Conservation (phyloP, 306 rosid species). For the Elaeagnus macrophylla region DNA sequence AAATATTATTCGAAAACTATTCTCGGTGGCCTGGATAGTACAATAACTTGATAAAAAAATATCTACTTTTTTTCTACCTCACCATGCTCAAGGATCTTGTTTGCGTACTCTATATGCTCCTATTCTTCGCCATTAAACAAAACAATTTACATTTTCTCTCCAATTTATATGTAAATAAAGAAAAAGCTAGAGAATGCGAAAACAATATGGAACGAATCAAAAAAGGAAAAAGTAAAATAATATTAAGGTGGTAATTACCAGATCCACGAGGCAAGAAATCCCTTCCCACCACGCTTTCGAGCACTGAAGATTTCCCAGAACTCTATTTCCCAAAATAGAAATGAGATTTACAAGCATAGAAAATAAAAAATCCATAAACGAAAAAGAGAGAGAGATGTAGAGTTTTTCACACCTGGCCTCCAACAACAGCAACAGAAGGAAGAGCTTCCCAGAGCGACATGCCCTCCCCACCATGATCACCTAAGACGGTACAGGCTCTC, state of each 20-base stretch:
- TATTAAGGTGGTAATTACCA: constrained; percentile 34
- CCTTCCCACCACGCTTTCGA: constrained; percentile 97
- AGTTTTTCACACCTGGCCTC: constrained; percentile 72
- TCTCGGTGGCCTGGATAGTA: neutral
- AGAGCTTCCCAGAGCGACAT: constrained; percentile 99
- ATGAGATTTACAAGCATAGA: neutral
- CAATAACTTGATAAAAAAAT: neutral
- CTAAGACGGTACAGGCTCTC: constrained; percentile 90
- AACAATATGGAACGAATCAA: neutral
- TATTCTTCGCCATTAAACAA: neutral
- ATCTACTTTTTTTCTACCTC: neutral
- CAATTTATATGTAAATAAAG: neutral
- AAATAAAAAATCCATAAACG: constrained; percentile 4
- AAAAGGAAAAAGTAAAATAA: neutral
- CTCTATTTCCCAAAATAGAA: constrained; percentile 37
- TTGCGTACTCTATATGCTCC: constrained; percentile 2
- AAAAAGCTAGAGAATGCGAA: neutral
- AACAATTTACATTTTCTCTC: neutral
- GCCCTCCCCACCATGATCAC: constrained; percentile 97
- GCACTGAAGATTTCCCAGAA: constrained; percentile 90
- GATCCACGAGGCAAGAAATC: constrained; percentile 99
- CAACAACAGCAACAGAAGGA: constrained; percentile 97
- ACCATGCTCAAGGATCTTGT: constrained; percentile 4
- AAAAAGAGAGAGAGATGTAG: neutral
- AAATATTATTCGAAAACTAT: neutral